These are phyloP conservation scores for Lentinula lateritia DNA, from an alignment of 768 basidiomycete genomes.

Conservation along the genomic window DNA sequence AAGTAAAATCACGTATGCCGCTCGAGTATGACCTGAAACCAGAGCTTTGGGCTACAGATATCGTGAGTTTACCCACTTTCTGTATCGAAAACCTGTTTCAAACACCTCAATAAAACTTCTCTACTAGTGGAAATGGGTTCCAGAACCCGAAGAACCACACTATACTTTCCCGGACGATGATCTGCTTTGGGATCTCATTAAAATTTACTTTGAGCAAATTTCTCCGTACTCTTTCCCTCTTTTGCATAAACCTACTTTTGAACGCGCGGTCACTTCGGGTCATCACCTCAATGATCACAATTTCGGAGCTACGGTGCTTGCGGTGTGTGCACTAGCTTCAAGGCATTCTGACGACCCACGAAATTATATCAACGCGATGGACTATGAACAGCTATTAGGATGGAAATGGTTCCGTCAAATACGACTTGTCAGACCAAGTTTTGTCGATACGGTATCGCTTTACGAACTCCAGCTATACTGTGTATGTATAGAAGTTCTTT, in stretches of 20 bases:
- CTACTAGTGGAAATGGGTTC: not conserved
- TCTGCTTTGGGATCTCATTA: slow-evolving; percentile 34
- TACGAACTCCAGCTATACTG: slow-evolving; percentile 33
- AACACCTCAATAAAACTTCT: not conserved
- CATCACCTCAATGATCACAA: not conserved
- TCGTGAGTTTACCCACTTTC: not conserved
- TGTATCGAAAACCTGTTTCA: not conserved
- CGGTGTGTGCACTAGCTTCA: slow-evolving; percentile 47
- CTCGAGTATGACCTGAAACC: not conserved
- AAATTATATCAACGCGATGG: slow-evolving; percentile 18
- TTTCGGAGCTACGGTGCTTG: slow-evolving; percentile 40
- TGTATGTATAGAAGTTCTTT: slow-evolving; percentile 17
- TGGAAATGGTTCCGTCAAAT: slow-evolving; percentile 32
- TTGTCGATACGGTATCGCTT: slow-evolving; percentile 24
- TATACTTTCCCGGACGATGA: slow-evolving; percentile 26
- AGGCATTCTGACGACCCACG: slow-evolving; percentile 37
- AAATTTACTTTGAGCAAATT: slow-evolving; percentile 40
- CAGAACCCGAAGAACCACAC: not conserved
- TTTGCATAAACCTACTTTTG: slow-evolving; percentile 49
- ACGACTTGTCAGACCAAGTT: slow-evolving; percentile 27
- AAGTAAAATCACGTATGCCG: not conserved
- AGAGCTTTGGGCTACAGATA: not conserved
- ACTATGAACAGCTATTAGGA: slow-evolving; percentile 14
- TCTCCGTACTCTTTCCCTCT: slow-evolving; percentile 36
- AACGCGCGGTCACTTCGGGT: slow-evolving; percentile 23